These are phyloP conservation scores for Ceratocystis cacaofunesta DNA, from an alignment of 2,329 filamentous ascomycete genomes.

Conservation along the genomic window DNA sequence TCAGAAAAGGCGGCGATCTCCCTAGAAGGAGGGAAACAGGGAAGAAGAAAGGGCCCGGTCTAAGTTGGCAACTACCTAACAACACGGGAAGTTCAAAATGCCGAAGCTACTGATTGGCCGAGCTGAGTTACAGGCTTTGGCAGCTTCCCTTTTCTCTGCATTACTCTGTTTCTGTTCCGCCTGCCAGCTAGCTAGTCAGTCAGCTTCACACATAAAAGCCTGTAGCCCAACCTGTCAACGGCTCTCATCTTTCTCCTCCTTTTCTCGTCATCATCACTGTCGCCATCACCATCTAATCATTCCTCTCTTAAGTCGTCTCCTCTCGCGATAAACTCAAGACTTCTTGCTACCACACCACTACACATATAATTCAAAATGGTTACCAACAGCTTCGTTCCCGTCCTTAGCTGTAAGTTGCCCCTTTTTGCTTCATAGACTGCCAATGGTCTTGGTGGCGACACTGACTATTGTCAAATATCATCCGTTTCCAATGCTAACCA, in stretches of 20 bases:
- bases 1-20: neutral
- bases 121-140: neutral
- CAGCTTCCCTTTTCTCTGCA: neutral
- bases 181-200: neutral
- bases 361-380: slow-evolving; percentile 12
- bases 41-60: neutral
- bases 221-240: neutral
- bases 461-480: neutral
- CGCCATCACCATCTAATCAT: neutral
- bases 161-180: neutral
- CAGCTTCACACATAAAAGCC: slow-evolving; percentile 5
- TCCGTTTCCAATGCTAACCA: neutral
- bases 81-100: neutral
- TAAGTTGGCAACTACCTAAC: neutral
- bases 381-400: slow-evolving; percentile 16
- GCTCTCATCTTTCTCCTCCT: neutral
- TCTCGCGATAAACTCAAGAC: neutral
- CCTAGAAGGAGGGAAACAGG: neutral
- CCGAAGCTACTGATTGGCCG: neutral
- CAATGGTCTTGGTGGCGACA: neutral
- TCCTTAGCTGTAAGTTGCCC: slow-evolving; percentile 12
- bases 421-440: neutral
- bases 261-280: neutral
- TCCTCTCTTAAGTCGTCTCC: neutral
- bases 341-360: neutral